Conservation (phyloP, 1,284 basidiomycete genomes). For the Marasmius sp. region DNA sequence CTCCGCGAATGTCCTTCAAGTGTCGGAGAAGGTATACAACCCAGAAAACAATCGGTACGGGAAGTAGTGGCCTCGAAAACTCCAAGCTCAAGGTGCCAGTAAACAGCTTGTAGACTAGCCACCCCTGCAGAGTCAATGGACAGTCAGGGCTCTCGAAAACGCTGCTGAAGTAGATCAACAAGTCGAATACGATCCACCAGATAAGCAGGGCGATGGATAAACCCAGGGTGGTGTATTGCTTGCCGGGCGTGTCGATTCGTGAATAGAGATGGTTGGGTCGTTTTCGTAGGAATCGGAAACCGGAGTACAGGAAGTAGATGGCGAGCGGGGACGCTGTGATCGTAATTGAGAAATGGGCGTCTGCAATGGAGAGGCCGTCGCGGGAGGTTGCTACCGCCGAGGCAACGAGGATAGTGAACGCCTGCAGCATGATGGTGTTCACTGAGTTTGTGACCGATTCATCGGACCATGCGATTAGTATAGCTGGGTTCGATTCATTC, state of each 20-base stretch:
- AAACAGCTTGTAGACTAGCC: slow-evolving; percentile 6
- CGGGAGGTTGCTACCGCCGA: slow-evolving; percentile 8
- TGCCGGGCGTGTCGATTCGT: background rate
- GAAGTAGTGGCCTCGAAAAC: background rate
- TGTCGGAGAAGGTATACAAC: slow-evolving; percentile 13
- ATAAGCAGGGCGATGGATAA: slow-evolving; percentile 6
- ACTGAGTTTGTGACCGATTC: slow-evolving; percentile 1
- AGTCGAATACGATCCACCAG: slow-evolving; percentile 6
- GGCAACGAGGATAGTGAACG: slow-evolving; percentile 11
- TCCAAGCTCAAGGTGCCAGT: background rate
- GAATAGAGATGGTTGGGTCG: slow-evolving; percentile 7
- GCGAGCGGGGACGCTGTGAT: slow-evolving; percentile 12
- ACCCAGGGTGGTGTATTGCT: background rate
- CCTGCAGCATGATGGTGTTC: slow-evolving; percentile 18
- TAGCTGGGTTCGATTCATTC: background rate
- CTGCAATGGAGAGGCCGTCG: slow-evolving; percentile 9
- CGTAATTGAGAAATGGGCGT: slow-evolving; percentile 15
- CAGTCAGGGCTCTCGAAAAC: background rate
- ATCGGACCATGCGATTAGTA: slow-evolving; percentile 9
- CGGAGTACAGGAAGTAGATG: slow-evolving; percentile 11
- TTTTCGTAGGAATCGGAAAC: slow-evolving; percentile 3
- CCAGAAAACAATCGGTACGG: slow-evolving; percentile 5
- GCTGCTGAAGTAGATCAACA: slow-evolving; percentile 7
- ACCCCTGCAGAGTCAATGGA: slow-evolving; percentile 2
- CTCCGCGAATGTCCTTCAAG: slow-evolving; percentile 11